A percentile compares a stretch with the other conserved stretches of the same genome.
phyloP scores from a whole-genome alignment of 2,329 filamentous ascomycete species.

The Madurella fahalii region DNA sequence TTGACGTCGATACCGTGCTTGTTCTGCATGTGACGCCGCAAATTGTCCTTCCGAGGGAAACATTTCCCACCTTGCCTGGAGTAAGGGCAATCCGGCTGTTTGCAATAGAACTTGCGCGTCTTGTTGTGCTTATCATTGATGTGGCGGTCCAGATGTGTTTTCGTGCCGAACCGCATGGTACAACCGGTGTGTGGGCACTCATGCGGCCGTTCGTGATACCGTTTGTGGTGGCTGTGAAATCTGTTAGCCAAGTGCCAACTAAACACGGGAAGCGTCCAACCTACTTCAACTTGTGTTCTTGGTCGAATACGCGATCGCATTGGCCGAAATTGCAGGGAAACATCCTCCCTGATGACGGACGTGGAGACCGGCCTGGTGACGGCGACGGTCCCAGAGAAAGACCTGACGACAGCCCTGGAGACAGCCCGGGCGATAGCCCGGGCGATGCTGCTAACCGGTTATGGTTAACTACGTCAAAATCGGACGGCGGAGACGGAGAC shows the following conservation, averaged over 20 bases:
- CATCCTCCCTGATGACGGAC: slow-evolving; percentile 25
- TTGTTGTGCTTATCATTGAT: slow-evolving; percentile 60
- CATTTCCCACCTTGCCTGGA: slow-evolving; percentile 54
- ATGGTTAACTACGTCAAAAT: slow-evolving; percentile 7
- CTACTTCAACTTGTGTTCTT: slow-evolving; percentile 58
- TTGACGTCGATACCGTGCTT: slow-evolving; percentile 43
- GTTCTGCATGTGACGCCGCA: slow-evolving; percentile 59
- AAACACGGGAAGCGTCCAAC: slow-evolving; percentile 11
- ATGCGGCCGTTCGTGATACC: slow-evolving; percentile 57
- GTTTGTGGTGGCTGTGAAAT: slow-evolving; percentile 50
- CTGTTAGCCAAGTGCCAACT: slow-evolving; percentile 19
- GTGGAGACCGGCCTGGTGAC: slow-evolving; percentile 23
- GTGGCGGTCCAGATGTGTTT: slow-evolving; percentile 58
- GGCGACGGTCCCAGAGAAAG: slow-evolving; percentile 22
- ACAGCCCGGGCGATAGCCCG: slow-evolving; percentile 15
- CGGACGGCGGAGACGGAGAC: slow-evolving; percentile 26
- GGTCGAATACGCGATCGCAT: slow-evolving; percentile 48
- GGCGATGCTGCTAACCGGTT: slow-evolving; percentile 6
- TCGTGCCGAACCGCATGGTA: slow-evolving; percentile 56
- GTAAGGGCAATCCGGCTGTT: slow-evolving; percentile 50
- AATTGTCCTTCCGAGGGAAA: slow-evolving; percentile 60
- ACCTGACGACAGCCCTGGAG: slow-evolving; percentile 19
- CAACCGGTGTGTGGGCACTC: slow-evolving; percentile 42
- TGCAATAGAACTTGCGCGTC: slow-evolving; percentile 57
- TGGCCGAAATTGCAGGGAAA: slow-evolving; percentile 37